Evolutionary conservation across 495 filamentous ascomycete genomes (phyloP).

Genomic region (Neurospora sp.): DNA sequence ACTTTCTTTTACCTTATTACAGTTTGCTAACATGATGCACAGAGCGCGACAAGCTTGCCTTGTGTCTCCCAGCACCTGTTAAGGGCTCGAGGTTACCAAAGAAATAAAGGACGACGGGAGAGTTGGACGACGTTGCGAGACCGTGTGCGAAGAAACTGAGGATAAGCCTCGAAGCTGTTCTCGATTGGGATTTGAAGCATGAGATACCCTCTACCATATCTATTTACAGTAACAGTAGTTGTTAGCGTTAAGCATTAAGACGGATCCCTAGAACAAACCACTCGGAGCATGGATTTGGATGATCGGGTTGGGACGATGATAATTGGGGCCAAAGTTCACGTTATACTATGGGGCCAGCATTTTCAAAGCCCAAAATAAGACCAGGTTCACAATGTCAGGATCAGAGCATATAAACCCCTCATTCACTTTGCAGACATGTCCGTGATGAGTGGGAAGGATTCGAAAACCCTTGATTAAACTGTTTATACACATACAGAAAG

Average conservation of each 20-base stretch:
- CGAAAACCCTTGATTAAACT: neutral
- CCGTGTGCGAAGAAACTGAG: neutral
- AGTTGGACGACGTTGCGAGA: neutral
- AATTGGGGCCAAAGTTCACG: neutral
- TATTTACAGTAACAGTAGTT: neutral
- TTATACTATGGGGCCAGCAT: neutral
- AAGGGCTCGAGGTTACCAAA: conserved; percentile 29
- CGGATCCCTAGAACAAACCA: neutral
- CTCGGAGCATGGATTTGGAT: neutral
- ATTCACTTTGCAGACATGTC: neutral
- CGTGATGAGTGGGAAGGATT: neutral
- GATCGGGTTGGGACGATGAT: neutral
- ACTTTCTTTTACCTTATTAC: neutral
- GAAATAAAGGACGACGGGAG: conserved; percentile 10
- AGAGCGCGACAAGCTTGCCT: conserved; percentile 36
- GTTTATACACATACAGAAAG: neutral
- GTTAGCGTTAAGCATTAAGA: neutral
- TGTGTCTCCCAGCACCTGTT: conserved; percentile 36
- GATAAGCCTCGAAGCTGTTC: neutral
- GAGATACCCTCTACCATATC: conserved; percentile 13
- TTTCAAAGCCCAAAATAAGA: neutral
- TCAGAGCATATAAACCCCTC: neutral
- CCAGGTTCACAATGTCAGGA: neutral
- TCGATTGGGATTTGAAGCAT: conserved; percentile 2
- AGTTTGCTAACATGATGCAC: conserved; percentile 12